Base-by-base conservation (phyloP, 805 yeast species). In the Lipomyces chichibuensis region DNA sequence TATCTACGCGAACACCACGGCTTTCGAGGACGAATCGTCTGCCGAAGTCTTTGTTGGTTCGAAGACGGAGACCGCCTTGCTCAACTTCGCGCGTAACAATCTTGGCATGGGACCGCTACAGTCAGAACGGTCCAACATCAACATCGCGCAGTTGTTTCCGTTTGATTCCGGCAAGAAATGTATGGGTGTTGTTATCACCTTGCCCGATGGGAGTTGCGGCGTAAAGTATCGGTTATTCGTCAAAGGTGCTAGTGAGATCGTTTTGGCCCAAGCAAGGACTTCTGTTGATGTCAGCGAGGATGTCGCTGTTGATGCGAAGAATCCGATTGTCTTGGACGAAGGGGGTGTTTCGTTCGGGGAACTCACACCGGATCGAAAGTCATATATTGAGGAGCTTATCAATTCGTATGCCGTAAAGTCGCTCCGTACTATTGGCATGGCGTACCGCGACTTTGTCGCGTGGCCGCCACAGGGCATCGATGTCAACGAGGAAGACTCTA, bases 171-270 rank as follows among this genome's bases (percentile, higher is more conserved):
- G 91, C 2, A 84, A 96, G 74, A 95, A 95, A 80, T 95, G 97
- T 94, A 91, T 96, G 74, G 97, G 95, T 55, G 79, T 92, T 25
- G 88, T 92, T 5, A 83, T 88, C 61, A 82, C 83, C 62, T 77
- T 80, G 14, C 82, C 82, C 9, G 81, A 80, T 20, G 60, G 65
- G 20, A 52, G 29, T 23, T 49, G 62, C 29, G 59, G 57, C 11
- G n/a, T 39, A 57, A 54, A 57, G 37, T 88, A 78, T 76, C 83
- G 95, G 65, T 80, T 92, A 63, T 88, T 84, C 70, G 80, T 91
- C 65, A 95, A 95, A 80, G 99, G 99, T 70, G 99, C 99, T 1
- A 93, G 98, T 0, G 99, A 95, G 79, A 85, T 95, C 67, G 84
- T 95, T 14, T 83, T 90, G 70, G 81, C 83, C 27, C 80, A 84